Evolutionary conservation across 805 yeast species (phyloP).

Genomic region (Sugiyamaella chiloensis): DNA sequence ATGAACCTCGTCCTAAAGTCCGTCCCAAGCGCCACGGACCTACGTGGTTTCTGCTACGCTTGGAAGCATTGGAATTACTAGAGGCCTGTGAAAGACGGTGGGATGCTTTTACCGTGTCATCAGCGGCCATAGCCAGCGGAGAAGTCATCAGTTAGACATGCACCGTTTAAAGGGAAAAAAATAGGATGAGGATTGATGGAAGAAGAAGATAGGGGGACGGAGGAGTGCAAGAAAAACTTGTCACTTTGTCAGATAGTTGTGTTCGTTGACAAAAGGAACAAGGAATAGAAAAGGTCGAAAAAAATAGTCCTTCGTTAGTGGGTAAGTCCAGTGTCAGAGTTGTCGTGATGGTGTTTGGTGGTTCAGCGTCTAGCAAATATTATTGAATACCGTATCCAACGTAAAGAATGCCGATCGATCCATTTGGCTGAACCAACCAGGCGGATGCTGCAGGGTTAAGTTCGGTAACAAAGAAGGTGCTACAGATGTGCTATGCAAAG

Average conservation of each 20-base stretch:
- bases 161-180: neutral
- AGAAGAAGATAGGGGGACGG: too few relatives aligned
- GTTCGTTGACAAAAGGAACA: neutral
- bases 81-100: constrained; percentile 46
- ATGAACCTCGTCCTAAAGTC: constrained; percentile 93
- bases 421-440: constrained; percentile 1
- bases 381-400: constrained; percentile 4
- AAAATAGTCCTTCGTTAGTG: too few relatives aligned
- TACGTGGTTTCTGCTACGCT: constrained; percentile 55
- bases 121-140: neutral
- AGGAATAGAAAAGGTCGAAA: too few relatives aligned
- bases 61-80: constrained; percentile 33
- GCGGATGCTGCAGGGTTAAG: neutral
- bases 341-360: too few relatives aligned
- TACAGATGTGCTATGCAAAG: neutral
- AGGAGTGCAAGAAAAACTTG: too few relatives aligned
- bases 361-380: too few relatives aligned
- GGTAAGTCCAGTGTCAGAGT: too few relatives aligned
- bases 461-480: neutral
- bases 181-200: too few relatives aligned
- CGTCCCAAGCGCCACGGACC: constrained; percentile 98
- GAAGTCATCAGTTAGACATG: neutral
- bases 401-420: constrained; percentile 7
- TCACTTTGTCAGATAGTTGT: too few relatives aligned
- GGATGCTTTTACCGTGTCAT: constrained; percentile 11